Percentiles rank a stretch among this genome's conserved stretches.
phyloP scores from a whole-genome alignment of 2,329 filamentous ascomycete species.

The Fusarium chuoi region DNA sequence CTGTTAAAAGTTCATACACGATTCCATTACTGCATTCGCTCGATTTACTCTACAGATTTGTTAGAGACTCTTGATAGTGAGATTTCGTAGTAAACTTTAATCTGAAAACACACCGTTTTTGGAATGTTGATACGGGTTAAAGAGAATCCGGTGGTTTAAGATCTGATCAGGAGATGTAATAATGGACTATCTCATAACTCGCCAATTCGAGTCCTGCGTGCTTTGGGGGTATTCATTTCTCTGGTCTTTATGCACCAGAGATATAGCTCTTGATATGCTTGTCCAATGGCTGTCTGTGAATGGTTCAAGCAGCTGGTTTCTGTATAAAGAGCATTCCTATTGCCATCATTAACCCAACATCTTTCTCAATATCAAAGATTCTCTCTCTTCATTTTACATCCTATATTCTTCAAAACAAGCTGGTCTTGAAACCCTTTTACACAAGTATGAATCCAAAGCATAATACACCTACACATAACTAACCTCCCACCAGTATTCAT shows the following conservation, averaged over 20 bases:
- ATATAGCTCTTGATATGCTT: neutral
- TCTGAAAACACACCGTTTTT: fast-evolving
- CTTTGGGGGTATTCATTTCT: neutral
- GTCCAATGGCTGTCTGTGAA: fast-evolving
- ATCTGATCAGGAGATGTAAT: fast-evolving
- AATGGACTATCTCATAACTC: neutral
- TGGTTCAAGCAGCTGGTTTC: fast-evolving
- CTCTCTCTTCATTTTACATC: fast-evolving
- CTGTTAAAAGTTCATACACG: neutral
- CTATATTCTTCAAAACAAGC: neutral
- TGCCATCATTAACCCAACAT: fast-evolving
- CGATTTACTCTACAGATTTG: fast-evolving
- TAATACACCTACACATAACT: fast-evolving
- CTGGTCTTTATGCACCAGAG: fast-evolving
- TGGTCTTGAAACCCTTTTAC: neutral
- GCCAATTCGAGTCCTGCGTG: neutral
- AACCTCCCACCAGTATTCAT: neutral
- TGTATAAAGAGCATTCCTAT: neutral
- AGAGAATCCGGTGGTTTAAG: too few species aligned
- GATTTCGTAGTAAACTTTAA: fast-evolving
- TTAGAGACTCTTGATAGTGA: neutral
- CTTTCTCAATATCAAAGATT: neutral
- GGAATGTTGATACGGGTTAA: fast-evolving
- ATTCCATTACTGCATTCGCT: neutral
- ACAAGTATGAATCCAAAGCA: fast-evolving